Evolutionary conservation across 441 rosid genomes (phyloP).

Genomic region (Populus hybrid): DNA sequence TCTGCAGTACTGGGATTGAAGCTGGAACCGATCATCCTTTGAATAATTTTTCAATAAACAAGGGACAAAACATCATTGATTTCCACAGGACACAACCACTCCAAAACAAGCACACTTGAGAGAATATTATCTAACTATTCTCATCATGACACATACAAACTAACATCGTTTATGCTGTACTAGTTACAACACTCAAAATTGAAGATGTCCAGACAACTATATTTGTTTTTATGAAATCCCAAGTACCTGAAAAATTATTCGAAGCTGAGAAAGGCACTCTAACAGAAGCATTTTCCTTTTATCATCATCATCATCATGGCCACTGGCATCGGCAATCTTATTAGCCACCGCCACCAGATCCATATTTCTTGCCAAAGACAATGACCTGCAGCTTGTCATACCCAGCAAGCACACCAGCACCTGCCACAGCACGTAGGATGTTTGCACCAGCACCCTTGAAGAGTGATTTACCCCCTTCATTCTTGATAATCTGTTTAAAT

Average conservation of each 20-base stretch:
- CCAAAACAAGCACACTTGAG: not conserved
- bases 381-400: slow-evolving; percentile 87
- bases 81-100: not conserved
- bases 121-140: slow-evolving; percentile 10
- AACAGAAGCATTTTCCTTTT: slow-evolving; percentile 7
- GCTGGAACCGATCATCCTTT: not conserved
- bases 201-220: slow-evolving; percentile 10
- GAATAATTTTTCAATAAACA: not conserved
- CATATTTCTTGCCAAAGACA: slow-evolving; percentile 78
- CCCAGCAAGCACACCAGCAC: slow-evolving; percentile 96
- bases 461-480: slow-evolving; percentile 77
- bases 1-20: not conserved
- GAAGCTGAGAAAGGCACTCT: slow-evolving; percentile 9
- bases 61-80: not conserved
- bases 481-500: slow-evolving; percentile 66
- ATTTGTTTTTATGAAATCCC: slow-evolving; percentile 9
- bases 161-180: slow-evolving; percentile 6
- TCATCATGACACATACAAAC: not conserved
- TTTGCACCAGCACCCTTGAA: slow-evolving; percentile 98
- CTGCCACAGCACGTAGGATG: slow-evolving; percentile 90
- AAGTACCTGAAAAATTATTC: slow-evolving; percentile 28
- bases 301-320: slow-evolving; percentile 26
- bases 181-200: slow-evolving; percentile 24
- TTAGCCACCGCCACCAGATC: slow-evolving; percentile 77
- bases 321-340: not conserved